Percentiles rank a stretch among this genome's conserved stretches.
phyloP scores from a whole-genome alignment of 768 basidiomycete species.

The Boletus vinaceobasis region DNA sequence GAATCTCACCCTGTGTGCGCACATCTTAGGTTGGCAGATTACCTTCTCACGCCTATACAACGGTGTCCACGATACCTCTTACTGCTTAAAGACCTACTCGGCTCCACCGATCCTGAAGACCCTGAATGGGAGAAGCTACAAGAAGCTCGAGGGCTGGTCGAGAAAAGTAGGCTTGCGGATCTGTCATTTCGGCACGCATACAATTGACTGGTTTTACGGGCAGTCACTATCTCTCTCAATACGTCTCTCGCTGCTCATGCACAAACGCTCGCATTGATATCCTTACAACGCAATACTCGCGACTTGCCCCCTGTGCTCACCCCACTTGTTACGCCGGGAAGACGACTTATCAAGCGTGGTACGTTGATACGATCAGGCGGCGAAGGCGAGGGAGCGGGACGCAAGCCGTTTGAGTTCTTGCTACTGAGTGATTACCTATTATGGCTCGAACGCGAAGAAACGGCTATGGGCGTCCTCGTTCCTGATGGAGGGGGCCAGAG shows the following conservation, averaged over 20 bases:
- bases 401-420: conserved; percentile 61
- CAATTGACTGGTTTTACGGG: conserved; percentile 9
- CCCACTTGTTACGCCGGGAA: conserved; percentile 76
- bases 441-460: conserved; percentile 63
- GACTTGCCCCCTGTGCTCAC: conserved; percentile 76
- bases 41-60: conserved; percentile 84
- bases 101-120: conserved; percentile 60
- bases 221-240: conserved; percentile 77
- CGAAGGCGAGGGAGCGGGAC: conserved; percentile 41
- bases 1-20: conserved; percentile 70
- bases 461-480: conserved; percentile 18
- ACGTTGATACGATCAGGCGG: conserved; percentile 46
- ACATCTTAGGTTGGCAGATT: conserved; percentile 75
- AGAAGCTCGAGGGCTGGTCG: conserved; percentile 60
- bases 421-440: conserved; percentile 81
- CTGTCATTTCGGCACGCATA: neutral
- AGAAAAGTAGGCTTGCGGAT: conserved; percentile 56
- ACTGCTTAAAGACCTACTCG: conserved; percentile 75
- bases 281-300: conserved; percentile 73
- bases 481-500: conserved; percentile 17
- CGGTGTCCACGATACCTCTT: conserved; percentile 85
- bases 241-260: conserved; percentile 76
- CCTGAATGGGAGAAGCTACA: conserved; percentile 63
- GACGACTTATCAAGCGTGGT: conserved; percentile 71
- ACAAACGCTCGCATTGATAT: conserved; percentile 69